Percentiles rank a stretch among this genome's conserved stretches.
Conservation (phyloP, 2,329 filamentous ascomycete species). For the Neurospora sp. region DNA sequence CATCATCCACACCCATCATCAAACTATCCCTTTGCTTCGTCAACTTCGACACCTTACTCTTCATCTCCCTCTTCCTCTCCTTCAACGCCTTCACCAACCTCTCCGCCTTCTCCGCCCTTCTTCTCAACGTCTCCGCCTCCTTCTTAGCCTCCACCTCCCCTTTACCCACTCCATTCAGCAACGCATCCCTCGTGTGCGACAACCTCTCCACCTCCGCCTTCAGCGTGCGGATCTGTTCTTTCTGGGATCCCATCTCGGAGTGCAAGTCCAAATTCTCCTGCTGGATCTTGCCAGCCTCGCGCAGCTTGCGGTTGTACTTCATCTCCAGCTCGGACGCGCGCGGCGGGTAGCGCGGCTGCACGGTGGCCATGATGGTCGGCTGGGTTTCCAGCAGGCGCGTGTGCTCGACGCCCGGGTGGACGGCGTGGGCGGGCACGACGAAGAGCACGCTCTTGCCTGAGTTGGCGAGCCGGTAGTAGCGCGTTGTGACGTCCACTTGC, state of each 20-base stretch:
- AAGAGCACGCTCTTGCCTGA: constrained; percentile 39
- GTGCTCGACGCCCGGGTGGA: constrained; percentile 33
- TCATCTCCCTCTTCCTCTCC: background rate
- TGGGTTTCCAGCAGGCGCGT: constrained; percentile 35
- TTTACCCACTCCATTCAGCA: constrained; percentile 9
- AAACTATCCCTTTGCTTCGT: background rate
- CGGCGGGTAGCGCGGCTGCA: constrained; percentile 19
- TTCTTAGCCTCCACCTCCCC: constrained; percentile 6
- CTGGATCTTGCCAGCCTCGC: constrained; percentile 6
- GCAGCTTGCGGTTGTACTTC: constrained; percentile 11
- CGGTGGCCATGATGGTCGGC: constrained; percentile 28
- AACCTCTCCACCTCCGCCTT: constrained; percentile 6
- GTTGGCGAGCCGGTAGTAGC: constrained; percentile 42
- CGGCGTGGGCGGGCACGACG: constrained; percentile 38
- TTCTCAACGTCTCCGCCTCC: constrained; percentile 8
- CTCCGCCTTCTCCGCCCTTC: constrained; percentile 6
- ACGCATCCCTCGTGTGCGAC: background rate
- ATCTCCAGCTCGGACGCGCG: constrained; percentile 26
- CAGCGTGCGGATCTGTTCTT: constrained; percentile 7
- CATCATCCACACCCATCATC: background rate
- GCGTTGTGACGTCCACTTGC: constrained; percentile 36
- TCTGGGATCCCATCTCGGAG: background rate
- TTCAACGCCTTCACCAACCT: constrained; percentile 12
- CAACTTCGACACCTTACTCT: background rate
- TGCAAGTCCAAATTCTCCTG: constrained; percentile 3